Evolutionary conservation across 345 rosid genomes (phyloP).

Genomic region (Orychophragmus violaceus): DNA sequence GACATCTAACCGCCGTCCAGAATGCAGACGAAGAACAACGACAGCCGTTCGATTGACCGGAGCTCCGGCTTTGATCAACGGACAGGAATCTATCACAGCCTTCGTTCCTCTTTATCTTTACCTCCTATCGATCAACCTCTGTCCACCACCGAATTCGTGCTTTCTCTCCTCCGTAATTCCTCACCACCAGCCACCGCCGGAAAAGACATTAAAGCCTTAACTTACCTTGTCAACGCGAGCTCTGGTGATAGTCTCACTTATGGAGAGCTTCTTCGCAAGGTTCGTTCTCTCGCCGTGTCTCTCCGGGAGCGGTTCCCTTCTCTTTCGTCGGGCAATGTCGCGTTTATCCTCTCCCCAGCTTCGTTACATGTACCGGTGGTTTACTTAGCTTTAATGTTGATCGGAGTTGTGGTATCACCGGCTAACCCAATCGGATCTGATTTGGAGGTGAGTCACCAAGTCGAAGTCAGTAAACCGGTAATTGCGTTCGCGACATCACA

Average conservation of each 20-base stretch:
- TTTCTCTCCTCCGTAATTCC: slow-evolving; percentile 45
- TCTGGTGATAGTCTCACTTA: slow-evolving; percentile 41
- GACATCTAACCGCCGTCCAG: slow-evolving; percentile 3
- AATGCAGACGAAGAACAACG: slow-evolving; percentile 19
- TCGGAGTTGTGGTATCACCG: slow-evolving; percentile 70
- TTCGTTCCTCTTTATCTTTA: slow-evolving; percentile 42
- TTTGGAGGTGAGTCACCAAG: slow-evolving; percentile 53
- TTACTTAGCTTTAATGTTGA: slow-evolving; percentile 62
- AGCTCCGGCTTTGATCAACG: slow-evolving; percentile 44
- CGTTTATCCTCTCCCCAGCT: slow-evolving; percentile 57
- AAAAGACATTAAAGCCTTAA: slow-evolving; percentile 16
- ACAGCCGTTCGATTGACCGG: slow-evolving; percentile 27
- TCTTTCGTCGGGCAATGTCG: slow-evolving; percentile 48
- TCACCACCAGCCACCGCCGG: slow-evolving; percentile 28
- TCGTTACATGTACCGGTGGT: slow-evolving; percentile 58
- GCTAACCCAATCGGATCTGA: slow-evolving; percentile 60
- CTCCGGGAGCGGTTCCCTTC: slow-evolving; percentile 38
- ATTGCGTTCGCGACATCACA: slow-evolving; percentile 65
- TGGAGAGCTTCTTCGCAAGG: slow-evolving; percentile 37
- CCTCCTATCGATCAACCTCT: slow-evolving; percentile 48
- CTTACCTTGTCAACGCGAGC: slow-evolving; percentile 42
- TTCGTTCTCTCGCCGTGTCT: slow-evolving; percentile 42
- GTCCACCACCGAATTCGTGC: slow-evolving; percentile 40
- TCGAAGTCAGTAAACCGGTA: slow-evolving; percentile 48
- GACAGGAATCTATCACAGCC: slow-evolving; percentile 48